A percentile compares a stretch with the other conserved stretches of the same genome.
These are phyloP conservation scores for Nephelium lappaceum DNA, from an alignment of 345 rosid genomes.

Conservation along the genomic window DNA sequence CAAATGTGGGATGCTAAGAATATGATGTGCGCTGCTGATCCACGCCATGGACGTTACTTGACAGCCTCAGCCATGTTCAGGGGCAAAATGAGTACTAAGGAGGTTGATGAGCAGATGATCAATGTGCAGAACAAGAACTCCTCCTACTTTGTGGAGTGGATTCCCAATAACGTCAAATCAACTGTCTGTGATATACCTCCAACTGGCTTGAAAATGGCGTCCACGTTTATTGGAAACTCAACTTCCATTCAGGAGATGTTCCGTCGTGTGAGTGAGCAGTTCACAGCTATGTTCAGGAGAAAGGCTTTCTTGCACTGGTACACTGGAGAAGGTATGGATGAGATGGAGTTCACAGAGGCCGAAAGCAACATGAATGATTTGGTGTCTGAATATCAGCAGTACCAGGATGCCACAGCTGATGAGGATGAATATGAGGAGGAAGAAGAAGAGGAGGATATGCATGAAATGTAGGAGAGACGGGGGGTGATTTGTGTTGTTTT, in stretches of 20 bases:
- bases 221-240: constrained; percentile 53
- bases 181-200: constrained; percentile 57
- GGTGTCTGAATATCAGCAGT: constrained; percentile 57
- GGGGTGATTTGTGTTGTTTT: background rate
- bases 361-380: constrained; percentile 61
- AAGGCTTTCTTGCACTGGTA: constrained; percentile 81
- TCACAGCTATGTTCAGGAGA: constrained; percentile 76
- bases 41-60: constrained; percentile 46
- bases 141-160: constrained; percentile 71
- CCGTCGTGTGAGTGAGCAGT: constrained; percentile 49
- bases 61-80: constrained; percentile 59
- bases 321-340: constrained; percentile 73
- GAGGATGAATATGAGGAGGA: constrained; percentile 49
- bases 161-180: constrained; percentile 61
- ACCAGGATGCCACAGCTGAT: constrained; percentile 52
- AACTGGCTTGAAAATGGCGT: constrained; percentile 50
- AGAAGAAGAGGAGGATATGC: constrained; percentile 37
- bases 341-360: constrained; percentile 74
- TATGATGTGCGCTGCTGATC: constrained; percentile 61
- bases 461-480: constrained; percentile 31
- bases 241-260: constrained; percentile 59
- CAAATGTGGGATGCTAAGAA: constrained; percentile 66
- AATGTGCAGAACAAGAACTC: constrained; percentile 75
- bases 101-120: constrained; percentile 66
- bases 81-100: constrained; percentile 57